Base-by-base conservation (phyloP, 2,329 filamentous ascomycete genomes). In the Pezicula carpinea region DNA sequence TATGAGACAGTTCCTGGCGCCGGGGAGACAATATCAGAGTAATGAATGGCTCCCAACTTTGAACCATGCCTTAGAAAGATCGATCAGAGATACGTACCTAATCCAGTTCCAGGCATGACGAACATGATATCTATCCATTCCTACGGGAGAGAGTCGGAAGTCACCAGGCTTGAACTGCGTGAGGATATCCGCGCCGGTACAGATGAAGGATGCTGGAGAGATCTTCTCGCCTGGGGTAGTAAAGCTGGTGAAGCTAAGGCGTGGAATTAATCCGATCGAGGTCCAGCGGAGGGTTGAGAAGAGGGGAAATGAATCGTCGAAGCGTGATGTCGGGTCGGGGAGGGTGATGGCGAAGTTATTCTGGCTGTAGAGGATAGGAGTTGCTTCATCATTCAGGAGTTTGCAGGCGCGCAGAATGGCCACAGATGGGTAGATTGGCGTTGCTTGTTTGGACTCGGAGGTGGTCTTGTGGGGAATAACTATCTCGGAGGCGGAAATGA, bases 361-460 rank as follows among this genome's bases (percentile, higher is more conserved):
- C 29, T 54, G 44, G 18, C 55, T 39, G 40, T 66, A 66, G 17
- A 67, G 55, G 4, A 66, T 44, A 3, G 54, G 52, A 6, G 55
- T 62, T 8, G 55, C 59, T 51, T 66, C 64, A 19, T 52, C 42
- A 44, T 65, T 61, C 41, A 64, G 48, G 41, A 57, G 51, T 51
- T 53, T 58, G 51, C 64, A 66, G 14, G 60, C 60, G 33, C 52
- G 58, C 22, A 66, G 57, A 23, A 66, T 49, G 19, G 55, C 44
- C n/a, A 59, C 49, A 15, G 57, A 49, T 7, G 60, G 62, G 38
- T 43, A 48, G 39, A 29, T 19, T 38, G 41, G 31, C 19, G 29
- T 36, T 17, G 48, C 36, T 35, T 42, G 8, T 10, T 49, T 13
- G 39, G 43, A 23, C 22, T 42, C 34, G 21, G 22, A 2, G 3